These are phyloP conservation scores for Inonotus hispidus DNA, from an alignment of 1,284 basidiomycete genomes.

Conservation along the genomic window DNA sequence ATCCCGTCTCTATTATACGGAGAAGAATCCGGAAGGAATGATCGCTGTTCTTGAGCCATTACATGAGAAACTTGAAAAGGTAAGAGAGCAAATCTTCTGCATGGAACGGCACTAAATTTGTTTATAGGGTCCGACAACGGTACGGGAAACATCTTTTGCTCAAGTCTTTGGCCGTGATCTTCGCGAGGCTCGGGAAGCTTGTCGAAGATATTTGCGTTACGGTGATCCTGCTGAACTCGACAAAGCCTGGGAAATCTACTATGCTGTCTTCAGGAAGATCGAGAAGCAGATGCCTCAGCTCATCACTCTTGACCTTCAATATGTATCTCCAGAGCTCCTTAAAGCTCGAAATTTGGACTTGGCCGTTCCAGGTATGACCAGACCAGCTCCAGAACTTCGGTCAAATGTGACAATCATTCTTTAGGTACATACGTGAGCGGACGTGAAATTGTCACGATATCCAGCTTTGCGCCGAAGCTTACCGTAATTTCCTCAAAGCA, in stretches of 20 bases:
- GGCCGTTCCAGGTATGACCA: constrained; percentile 79
- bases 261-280: constrained; percentile 93
- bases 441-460: constrained; percentile 80
- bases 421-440: constrained; percentile 92
- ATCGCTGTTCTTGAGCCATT: constrained; percentile 91
- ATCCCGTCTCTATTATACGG: constrained; percentile 94
- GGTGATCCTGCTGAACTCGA: constrained; percentile 90
- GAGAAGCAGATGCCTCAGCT: constrained; percentile 91
- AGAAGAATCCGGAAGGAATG: constrained; percentile 99
- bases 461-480: constrained; percentile 80
- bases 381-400: neutral
- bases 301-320: constrained; percentile 93
- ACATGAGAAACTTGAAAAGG: constrained; percentile 89
- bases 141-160: constrained; percentile 92
- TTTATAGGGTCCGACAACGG: constrained; percentile 84
- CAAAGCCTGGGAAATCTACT: constrained; percentile 99
- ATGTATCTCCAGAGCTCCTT: constrained; percentile 91
- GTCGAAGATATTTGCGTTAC: constrained; percentile 80
- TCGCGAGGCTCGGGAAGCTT: constrained; percentile 91
- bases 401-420: neutral
- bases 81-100: constrained; percentile 33
- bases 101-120: neutral
- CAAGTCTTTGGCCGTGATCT: constrained; percentile 95
- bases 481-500: constrained; percentile 98
- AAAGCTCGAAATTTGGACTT: constrained; percentile 88